Conservation (phyloP, 2,329 filamentous ascomycete species). For the Teratosphaeria pseudoeucalypti region DNA sequence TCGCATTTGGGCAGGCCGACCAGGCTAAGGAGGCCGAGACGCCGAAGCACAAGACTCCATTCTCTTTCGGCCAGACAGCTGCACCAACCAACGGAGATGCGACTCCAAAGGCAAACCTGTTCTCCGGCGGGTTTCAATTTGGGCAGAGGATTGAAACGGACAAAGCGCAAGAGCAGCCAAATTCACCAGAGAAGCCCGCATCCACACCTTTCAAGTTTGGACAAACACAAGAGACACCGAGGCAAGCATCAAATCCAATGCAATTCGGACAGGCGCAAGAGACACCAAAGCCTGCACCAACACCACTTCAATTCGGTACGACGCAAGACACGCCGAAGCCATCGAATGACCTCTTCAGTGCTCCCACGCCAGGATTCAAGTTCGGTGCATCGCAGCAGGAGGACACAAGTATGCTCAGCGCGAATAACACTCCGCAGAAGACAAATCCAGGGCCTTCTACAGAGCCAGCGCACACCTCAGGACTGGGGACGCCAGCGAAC, state of each 20-base stretch:
- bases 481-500: conserved; percentile 5
- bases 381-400: conserved; percentile 10
- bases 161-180: not conserved
- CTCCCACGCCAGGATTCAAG: conserved; percentile 1
- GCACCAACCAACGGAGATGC: conserved; percentile 3
- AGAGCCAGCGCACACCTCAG: conserved; percentile 4
- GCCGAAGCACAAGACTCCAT: conserved; percentile 1
- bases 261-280: not conserved
- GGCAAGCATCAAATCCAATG: not conserved
- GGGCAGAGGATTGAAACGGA: not conserved
- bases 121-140: conserved; percentile 2
- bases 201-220: not conserved
- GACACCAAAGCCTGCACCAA: not conserved
- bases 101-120: conserved; percentile 1
- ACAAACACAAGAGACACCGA: conserved; percentile 1
- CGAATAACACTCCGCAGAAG: conserved; percentile 15
- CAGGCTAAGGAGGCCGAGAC: conserved; percentile 1
- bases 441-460: conserved; percentile 2
- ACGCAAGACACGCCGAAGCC: conserved; percentile 1
- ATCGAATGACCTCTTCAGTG: not conserved
- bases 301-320: conserved; percentile 1
- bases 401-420: conserved; percentile 19
- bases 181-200: not conserved
- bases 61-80: not conserved
- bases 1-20: conserved; percentile 5